A percentile compares a stretch with the other conserved stretches of the same genome.
Conservation (phyloP, 352 stramenopile genomes). For the Hyaloperonospora arabidopsidis region DNA sequence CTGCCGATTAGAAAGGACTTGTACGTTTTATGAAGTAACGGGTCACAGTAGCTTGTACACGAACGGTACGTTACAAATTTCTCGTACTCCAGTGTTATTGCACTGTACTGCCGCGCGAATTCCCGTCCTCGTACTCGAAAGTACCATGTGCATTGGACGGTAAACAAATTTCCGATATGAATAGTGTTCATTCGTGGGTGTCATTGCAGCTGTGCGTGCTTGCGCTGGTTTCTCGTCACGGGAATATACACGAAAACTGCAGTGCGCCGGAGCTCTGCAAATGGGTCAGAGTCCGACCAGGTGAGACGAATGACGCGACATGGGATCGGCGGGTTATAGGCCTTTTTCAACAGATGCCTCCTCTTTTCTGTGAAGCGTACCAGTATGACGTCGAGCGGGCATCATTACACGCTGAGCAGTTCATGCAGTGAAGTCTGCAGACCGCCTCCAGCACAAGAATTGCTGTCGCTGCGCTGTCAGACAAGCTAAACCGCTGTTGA, state of each 20-base stretch:
- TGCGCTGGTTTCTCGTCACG: constrained; percentile 2
- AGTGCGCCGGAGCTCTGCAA: constrained; percentile 1
- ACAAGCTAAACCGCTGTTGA: too few species aligned
- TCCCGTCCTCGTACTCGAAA: not conserved
- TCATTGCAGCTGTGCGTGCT: not conserved
- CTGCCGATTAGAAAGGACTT: constrained; percentile 10
- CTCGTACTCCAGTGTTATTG: not conserved
- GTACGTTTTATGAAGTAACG: constrained; percentile 10
- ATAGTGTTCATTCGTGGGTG: not conserved
- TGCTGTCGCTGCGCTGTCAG: too few species aligned
- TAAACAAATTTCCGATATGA: too few species aligned
- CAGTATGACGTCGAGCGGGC: too few species aligned
- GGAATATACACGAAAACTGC: constrained; percentile 1
- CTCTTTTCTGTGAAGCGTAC: too few species aligned
- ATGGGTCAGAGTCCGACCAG: not conserved
- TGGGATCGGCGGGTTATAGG: constrained; percentile 12
- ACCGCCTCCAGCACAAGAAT: too few species aligned
- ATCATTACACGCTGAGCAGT: too few species aligned
- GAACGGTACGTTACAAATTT: not conserved
- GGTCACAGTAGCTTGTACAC: too few species aligned
- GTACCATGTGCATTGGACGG: not conserved
- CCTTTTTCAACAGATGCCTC: not conserved
- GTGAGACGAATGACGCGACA: constrained; percentile 6
- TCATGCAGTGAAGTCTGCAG: too few species aligned
- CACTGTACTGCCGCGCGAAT: not conserved